Evolutionary conservation across 139 green algal genomes (phyloP).

Genomic region (Micractinium conductrix): DNA sequence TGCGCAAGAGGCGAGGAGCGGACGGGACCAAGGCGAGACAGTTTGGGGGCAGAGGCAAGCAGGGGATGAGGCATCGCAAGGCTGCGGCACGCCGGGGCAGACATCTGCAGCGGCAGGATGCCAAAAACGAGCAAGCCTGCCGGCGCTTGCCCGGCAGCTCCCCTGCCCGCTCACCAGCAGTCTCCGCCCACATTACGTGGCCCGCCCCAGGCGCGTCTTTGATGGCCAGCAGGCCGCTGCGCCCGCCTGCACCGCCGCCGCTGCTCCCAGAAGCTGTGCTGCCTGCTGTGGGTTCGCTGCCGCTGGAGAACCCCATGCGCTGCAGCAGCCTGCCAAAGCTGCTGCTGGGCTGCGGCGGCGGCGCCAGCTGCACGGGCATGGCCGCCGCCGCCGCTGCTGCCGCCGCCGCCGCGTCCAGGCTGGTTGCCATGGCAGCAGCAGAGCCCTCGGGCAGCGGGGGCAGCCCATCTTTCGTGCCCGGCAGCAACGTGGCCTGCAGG

Average conservation of each 20-base stretch:
- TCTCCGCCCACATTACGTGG: slow-evolving; percentile 69
- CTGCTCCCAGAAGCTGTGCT: neutral
- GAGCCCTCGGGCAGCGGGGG: slow-evolving; percentile 1
- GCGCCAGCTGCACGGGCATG: neutral
- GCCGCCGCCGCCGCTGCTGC: neutral
- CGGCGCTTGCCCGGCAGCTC: no score
- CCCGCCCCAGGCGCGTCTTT: slow-evolving; percentile 51
- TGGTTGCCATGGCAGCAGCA: slow-evolving; percentile 6
- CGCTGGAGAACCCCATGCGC: slow-evolving; percentile 21
- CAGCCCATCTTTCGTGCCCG: slow-evolving; percentile 7
- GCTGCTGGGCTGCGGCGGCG: slow-evolving; percentile 26
- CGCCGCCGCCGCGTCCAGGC: slow-evolving; percentile 19
- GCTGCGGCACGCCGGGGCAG: no score
- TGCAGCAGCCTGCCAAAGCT: slow-evolving; percentile 40
- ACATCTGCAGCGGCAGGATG: no score
- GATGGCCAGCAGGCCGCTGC: slow-evolving; percentile 11
- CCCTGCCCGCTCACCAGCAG: slow-evolving; percentile 29
- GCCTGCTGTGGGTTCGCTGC: slow-evolving; percentile 3
- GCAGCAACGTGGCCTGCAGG: slow-evolving; percentile 49
- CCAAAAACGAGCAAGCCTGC: no score
- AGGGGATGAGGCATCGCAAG: no score
- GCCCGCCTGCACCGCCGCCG: slow-evolving; percentile 9
- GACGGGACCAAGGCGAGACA: no score
- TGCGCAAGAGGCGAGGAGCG: no score
- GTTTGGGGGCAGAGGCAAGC: no score